These are phyloP conservation scores for Nephelium lappaceum DNA, from an alignment of 345 rosid species.

Conservation along the genomic window DNA sequence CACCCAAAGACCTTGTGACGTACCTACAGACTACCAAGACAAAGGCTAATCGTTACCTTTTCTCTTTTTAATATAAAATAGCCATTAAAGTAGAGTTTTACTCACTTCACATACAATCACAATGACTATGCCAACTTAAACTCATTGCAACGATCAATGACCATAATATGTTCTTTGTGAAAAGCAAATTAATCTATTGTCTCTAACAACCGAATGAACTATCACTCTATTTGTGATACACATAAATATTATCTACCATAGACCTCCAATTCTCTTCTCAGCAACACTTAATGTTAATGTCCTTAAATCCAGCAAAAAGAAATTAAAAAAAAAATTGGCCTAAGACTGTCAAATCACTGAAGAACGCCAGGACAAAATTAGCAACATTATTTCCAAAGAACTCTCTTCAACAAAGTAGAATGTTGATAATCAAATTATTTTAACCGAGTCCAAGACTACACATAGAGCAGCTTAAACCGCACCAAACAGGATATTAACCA, in stretches of 20 bases:
- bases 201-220: neutral
- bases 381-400: neutral
- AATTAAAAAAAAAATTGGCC: no score
- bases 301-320: neutral
- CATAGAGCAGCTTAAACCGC: neutral
- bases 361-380: neutral
- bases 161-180: neutral
- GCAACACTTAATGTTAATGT: neutral
- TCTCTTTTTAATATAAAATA: neutral
- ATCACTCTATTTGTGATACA: neutral
- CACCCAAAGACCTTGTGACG: neutral
- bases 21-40: neutral
- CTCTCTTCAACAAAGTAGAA: neutral
- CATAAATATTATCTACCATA: neutral
- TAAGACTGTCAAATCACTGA: neutral
- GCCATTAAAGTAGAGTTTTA: neutral
- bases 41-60: neutral
- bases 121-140: neutral
- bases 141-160: neutral
- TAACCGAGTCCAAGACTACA: neutral
- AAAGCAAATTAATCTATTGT: neutral
- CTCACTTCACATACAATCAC: neutral
- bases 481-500: constrained; percentile 9
- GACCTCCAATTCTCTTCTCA: constrained; percentile 1
- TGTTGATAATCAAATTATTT: neutral